Percentiles rank a stretch among this genome's conserved stretches.
Conservation (phyloP, 306 rosid species). For the Pterocarpus santalinus region DNA sequence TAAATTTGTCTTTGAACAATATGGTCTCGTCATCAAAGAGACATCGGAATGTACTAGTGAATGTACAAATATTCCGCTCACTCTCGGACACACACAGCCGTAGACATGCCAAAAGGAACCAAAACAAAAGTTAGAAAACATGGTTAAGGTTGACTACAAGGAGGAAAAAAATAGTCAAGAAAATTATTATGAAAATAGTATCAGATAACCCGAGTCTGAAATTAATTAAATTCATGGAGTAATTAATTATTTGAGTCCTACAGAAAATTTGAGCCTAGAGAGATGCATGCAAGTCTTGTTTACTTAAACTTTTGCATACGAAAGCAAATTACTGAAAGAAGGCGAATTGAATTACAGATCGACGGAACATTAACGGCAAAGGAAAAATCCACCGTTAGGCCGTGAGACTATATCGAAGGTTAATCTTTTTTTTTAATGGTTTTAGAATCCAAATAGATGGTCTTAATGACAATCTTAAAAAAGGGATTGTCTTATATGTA, state of each 20-base stretch:
- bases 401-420: slow-evolving; percentile 41
- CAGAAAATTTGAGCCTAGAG: background rate
- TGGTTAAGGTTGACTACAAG: slow-evolving; percentile 7
- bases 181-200: background rate
- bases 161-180: background rate
- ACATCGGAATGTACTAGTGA: slow-evolving; percentile 27
- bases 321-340: slow-evolving; percentile 28
- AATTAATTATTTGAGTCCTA: slow-evolving; percentile 22
- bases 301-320: slow-evolving; percentile 33
- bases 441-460: slow-evolving; percentile 33
- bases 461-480: slow-evolving; percentile 10
- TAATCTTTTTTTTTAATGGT: slow-evolving; percentile 38
- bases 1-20: slow-evolving; percentile 46
- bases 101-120: slow-evolving; percentile 3
- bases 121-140: background rate
- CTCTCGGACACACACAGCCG: background rate
- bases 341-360: slow-evolving; percentile 3
- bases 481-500: slow-evolving; percentile 33
- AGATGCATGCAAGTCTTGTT: slow-evolving; percentile 9
- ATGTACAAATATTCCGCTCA: slow-evolving; percentile 34
- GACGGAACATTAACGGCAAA: slow-evolving; percentile 28
- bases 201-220: background rate
- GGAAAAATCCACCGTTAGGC: slow-evolving; percentile 45
- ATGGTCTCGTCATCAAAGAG: slow-evolving; percentile 23
- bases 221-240: slow-evolving; percentile 10